Percentiles rank a stretch among this genome's conserved stretches.
These are phyloP conservation scores for Mycosarcoma maydis DNA, from an alignment of 1,284 basidiomycete genomes.

Conservation along the genomic window DNA sequence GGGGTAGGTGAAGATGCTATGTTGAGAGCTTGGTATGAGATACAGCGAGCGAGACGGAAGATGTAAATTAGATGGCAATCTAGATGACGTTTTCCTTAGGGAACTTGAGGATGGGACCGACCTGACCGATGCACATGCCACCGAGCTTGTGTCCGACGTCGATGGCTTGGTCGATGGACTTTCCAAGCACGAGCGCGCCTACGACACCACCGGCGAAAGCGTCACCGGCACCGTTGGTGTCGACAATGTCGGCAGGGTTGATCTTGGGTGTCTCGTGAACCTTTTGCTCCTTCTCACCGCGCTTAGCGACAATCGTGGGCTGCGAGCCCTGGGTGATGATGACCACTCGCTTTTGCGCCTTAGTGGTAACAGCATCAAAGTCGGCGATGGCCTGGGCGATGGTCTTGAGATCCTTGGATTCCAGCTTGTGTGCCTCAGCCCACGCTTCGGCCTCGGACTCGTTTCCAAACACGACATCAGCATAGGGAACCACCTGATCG, in stretches of 20 bases:
- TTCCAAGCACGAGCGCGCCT: conserved; percentile 84
- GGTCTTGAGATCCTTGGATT: conserved; percentile 55
- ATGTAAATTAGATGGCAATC: too few relatives aligned
- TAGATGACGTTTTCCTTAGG: conserved; percentile 60
- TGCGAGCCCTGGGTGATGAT: conserved; percentile 91
- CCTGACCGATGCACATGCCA: conserved; percentile 85
- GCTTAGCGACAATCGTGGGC: conserved; percentile 81
- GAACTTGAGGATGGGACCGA: conserved; percentile 70
- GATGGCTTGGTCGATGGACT: conserved; percentile 80
- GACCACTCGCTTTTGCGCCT: conserved; percentile 77
- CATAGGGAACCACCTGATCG: conserved; percentile 61
- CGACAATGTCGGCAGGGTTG: conserved; percentile 73
- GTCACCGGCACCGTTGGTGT: conserved; percentile 99
- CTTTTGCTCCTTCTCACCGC: conserved; percentile 71
- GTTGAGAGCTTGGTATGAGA: too few relatives aligned
- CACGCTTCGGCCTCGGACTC: conserved; percentile 92
- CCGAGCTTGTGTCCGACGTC: conserved; percentile 90
- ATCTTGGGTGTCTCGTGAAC: conserved; percentile 70
- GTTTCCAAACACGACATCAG: conserved; percentile 74
- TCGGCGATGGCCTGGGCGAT: conserved; percentile 66
- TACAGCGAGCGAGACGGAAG: too few relatives aligned
- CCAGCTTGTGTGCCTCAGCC: conserved; percentile 72
- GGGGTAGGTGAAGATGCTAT: conserved; percentile 17
- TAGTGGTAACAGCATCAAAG: conserved; percentile 35
- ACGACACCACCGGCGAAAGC: conserved; percentile 98